Conservation (phyloP, 805 yeast species). For the Lipomyces sp. region DNA sequence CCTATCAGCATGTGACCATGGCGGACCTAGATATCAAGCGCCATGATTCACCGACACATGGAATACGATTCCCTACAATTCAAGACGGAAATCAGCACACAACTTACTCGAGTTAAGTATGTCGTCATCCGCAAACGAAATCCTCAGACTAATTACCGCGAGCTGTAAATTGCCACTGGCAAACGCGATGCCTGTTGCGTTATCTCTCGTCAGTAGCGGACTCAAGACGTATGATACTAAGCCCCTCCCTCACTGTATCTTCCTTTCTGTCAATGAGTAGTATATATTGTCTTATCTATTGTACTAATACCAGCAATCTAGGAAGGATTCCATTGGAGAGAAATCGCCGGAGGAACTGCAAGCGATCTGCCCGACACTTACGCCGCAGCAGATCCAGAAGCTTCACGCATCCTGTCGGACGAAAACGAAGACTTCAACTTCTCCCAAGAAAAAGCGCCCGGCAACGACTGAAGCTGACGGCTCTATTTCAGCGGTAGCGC, state of each 20-base stretch:
- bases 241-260: too few species aligned
- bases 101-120: too few species aligned
- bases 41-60: too few species aligned
- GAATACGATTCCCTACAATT: too few species aligned
- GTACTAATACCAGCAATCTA: not conserved
- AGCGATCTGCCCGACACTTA: not conserved
- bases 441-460: too few species aligned
- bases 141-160: conserved; percentile 16
- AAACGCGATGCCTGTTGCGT: conserved; percentile 18
- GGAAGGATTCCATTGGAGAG: conserved; percentile 4
- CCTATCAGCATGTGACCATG: too few species aligned
- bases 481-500: too few species aligned
- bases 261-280: not conserved
- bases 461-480: too few species aligned
- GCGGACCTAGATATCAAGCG: too few species aligned
- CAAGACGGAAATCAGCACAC: too few species aligned
- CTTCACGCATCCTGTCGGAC: not conserved
- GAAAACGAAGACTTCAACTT: too few species aligned
- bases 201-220: conserved; percentile 14
- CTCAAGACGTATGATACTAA: conserved; percentile 15
- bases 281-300: not conserved
- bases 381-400: conserved; percentile 3
- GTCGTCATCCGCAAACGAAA: conserved; percentile 14
- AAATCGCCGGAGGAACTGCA: conserved; percentile 3
- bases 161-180: conserved; percentile 20